These are phyloP conservation scores for Apiospora kogelbergensis DNA, from an alignment of 2,329 filamentous ascomycete species.

Conservation along the genomic window DNA sequence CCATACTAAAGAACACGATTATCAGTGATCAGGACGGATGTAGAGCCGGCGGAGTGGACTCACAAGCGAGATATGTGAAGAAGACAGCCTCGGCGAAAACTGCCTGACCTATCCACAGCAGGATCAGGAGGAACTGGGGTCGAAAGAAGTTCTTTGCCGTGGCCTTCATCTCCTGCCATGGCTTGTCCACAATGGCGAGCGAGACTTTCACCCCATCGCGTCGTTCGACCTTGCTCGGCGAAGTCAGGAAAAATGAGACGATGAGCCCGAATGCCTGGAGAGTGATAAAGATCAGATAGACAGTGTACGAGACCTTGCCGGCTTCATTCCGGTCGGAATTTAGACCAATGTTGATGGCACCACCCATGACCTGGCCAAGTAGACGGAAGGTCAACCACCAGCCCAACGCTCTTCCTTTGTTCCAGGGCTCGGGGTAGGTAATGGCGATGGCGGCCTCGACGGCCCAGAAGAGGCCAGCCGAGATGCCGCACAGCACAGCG, in stretches of 20 bases:
- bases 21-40: neutral
- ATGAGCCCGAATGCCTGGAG: slow-evolving; percentile 66
- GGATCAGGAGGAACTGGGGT: slow-evolving; percentile 61
- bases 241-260: slow-evolving; percentile 62
- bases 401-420: slow-evolving; percentile 63
- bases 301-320: slow-evolving; percentile 67
- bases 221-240: slow-evolving; percentile 61
- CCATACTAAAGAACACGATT: slow-evolving; percentile 47
- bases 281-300: slow-evolving; percentile 70
- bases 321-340: slow-evolving; percentile 57
- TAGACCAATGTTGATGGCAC: slow-evolving; percentile 68
- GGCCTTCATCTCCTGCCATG: slow-evolving; percentile 58
- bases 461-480: slow-evolving; percentile 74
- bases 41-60: slow-evolving; percentile 12
- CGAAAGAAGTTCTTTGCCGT: slow-evolving; percentile 60
- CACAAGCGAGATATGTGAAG: slow-evolving; percentile 63
- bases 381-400: slow-evolving; percentile 65
- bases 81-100: slow-evolving; percentile 73
- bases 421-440: slow-evolving; percentile 69
- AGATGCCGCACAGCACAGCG: slow-evolving; percentile 67
- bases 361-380: slow-evolving; percentile 68
- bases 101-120: slow-evolving; percentile 69
- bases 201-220: slow-evolving; percentile 64
- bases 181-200: slow-evolving; percentile 55
- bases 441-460: slow-evolving; percentile 73